These are phyloP conservation scores for Athelia sp. DNA, from an alignment of 1,284 basidiomycete genomes.

Conservation along the genomic window DNA sequence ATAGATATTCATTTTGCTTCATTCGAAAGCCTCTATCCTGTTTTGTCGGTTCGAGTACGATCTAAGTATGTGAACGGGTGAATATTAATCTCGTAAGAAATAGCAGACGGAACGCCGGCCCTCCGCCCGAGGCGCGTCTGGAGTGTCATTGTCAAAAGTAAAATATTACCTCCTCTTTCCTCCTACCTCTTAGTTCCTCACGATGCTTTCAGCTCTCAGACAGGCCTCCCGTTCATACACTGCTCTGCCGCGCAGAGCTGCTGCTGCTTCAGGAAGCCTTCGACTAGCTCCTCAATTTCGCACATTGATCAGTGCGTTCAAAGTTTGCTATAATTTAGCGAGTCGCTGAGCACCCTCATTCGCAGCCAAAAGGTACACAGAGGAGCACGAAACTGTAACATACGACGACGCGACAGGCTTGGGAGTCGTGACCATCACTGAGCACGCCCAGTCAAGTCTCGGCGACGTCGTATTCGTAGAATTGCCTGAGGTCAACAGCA, in stretches of 20 bases:
- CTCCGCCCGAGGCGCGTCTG: no score
- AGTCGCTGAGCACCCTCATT: background rate
- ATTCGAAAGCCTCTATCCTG: no score
- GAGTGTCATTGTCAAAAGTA: no score
- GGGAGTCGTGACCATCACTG: slow-evolving; percentile 86
- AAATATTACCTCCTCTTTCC: background rate
- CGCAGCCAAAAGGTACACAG: slow-evolving; percentile 79
- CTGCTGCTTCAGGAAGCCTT: slow-evolving; percentile 6
- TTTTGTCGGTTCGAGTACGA: no score
- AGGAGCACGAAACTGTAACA: slow-evolving; percentile 87
- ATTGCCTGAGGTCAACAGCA: slow-evolving; percentile 68
- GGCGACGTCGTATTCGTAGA: slow-evolving; percentile 99
- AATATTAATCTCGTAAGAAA: no score
- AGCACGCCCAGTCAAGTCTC: slow-evolving; percentile 89
- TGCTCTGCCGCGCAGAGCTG: slow-evolving; percentile 1
- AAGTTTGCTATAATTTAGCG: background rate
- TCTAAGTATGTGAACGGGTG: no score
- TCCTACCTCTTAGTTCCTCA: slow-evolving; percentile 6
- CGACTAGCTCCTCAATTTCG: slow-evolving; percentile 19
- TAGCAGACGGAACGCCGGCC: no score
- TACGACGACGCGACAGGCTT: slow-evolving; percentile 79
- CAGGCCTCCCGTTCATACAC: slow-evolving; percentile 23
- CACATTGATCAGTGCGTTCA: slow-evolving; percentile 42
- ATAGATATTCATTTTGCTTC: no score
- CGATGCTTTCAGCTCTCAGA: slow-evolving; percentile 36